phyloP scores from a whole-genome alignment of 805 yeast species.

The Hanseniaspora opuntiae region DNA sequence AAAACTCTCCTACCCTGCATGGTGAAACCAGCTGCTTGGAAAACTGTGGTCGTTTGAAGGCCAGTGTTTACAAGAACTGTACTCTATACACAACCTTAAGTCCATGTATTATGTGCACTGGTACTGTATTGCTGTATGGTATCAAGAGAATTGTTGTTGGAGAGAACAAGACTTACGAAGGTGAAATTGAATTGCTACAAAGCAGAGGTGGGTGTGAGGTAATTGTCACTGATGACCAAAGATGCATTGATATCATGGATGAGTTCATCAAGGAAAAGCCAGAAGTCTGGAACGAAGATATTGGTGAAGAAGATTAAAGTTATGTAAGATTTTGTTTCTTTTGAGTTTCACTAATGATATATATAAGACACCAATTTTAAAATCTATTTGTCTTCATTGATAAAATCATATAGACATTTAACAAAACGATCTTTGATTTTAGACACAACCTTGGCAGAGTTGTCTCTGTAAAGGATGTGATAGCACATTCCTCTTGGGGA shows the following conservation, averaged over 20 bases:
- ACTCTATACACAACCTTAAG: slow-evolving; percentile 87
- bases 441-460: neutral
- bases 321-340: too few species aligned
- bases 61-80: slow-evolving; percentile 62
- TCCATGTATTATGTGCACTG: slow-evolving; percentile 92
- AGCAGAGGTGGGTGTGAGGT: slow-evolving; percentile 54
- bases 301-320: slow-evolving; percentile 33
- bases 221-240: slow-evolving; percentile 43
- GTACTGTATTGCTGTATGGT: slow-evolving; percentile 82
- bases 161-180: slow-evolving; percentile 69
- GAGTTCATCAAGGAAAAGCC: slow-evolving; percentile 68
- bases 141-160: slow-evolving; percentile 78
- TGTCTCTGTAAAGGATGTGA: neutral
- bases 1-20: slow-evolving; percentile 69
- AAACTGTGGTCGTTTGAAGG: slow-evolving; percentile 80
- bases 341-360: neutral
- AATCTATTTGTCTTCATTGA: neutral
- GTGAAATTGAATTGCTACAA: slow-evolving; percentile 66
- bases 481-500: neutral
- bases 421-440: neutral
- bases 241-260: slow-evolving; percentile 60
- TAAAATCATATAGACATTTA: neutral
- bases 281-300: slow-evolving; percentile 71
- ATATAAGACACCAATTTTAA: neutral
- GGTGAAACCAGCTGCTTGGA: slow-evolving; percentile 87